Evolutionary conservation across 2,329 filamentous ascomycete genomes (phyloP).

Genomic region (Thelonectria discophora): DNA sequence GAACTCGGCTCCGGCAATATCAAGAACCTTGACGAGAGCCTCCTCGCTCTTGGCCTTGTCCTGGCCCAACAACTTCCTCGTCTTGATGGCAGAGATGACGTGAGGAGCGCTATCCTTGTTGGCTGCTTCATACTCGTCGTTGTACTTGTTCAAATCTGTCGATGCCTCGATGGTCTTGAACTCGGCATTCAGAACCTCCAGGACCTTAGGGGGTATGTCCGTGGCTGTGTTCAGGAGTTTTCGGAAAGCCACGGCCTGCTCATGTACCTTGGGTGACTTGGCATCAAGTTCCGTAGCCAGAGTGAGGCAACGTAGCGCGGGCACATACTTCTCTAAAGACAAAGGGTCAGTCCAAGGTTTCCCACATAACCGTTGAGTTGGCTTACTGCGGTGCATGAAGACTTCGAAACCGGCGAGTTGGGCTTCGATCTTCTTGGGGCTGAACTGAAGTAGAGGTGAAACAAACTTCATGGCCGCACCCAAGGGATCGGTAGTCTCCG

Average conservation of each 20-base stretch:
- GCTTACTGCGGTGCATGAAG: constrained; percentile 82
- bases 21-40: constrained; percentile 68
- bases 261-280: constrained; percentile 75
- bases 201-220: constrained; percentile 68
- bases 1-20: constrained; percentile 59
- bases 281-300: constrained; percentile 75
- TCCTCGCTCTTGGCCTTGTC: constrained; percentile 67
- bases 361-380: not conserved
- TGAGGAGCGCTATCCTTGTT: constrained; percentile 71
- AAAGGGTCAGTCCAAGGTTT: not conserved
- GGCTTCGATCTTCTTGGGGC: constrained; percentile 79
- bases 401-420: constrained; percentile 92
- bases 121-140: constrained; percentile 70
- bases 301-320: constrained; percentile 86
- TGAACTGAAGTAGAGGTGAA: constrained; percentile 81
- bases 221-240: constrained; percentile 66
- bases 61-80: constrained; percentile 66
- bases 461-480: constrained; percentile 90
- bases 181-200: constrained; percentile 74
- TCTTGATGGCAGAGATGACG: constrained; percentile 69
- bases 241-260: constrained; percentile 77
- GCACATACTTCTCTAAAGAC: constrained; percentile 78
- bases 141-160: constrained; percentile 68
- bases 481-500: constrained; percentile 82
- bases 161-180: constrained; percentile 69